Evolutionary conservation across 2,329 filamentous ascomycete species (phyloP).

Genomic region (Fusarium sp.): DNA sequence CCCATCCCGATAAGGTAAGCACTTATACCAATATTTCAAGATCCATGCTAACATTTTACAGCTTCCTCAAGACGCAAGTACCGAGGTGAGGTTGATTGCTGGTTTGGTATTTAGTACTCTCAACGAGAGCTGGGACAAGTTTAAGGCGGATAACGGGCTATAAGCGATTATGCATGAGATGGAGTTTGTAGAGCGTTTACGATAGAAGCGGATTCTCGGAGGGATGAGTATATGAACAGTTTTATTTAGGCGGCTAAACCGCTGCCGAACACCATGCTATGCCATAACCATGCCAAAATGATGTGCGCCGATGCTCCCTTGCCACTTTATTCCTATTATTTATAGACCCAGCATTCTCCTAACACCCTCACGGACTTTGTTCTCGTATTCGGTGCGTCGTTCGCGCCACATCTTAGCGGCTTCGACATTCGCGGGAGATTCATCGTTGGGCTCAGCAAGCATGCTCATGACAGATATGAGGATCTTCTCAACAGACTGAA

Average conservation of each 20-base stretch:
- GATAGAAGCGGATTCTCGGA: constrained; percentile 38
- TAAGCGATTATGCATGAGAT: constrained; percentile 49
- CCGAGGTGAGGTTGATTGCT: constrained; percentile 73
- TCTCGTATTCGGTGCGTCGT: constrained; percentile 83
- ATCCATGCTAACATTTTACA: constrained; percentile 46
- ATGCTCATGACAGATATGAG: constrained; percentile 98
- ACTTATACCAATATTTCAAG: background rate
- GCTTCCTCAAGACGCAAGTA: constrained; percentile 72
- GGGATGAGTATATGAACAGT: constrained; percentile 40
- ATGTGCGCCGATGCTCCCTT: constrained; percentile 42
- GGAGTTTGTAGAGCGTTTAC: constrained; percentile 45
- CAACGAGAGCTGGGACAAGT: constrained; percentile 80
- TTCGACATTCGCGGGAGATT: constrained; percentile 95
- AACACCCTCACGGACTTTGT: constrained; percentile 84
- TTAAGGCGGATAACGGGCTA: constrained; percentile 75
- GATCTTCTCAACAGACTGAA: constrained; percentile 98
- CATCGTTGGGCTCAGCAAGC: constrained; percentile 95
- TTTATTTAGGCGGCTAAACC: constrained; percentile 37
- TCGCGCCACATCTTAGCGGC: constrained; percentile 97
- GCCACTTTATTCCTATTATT: constrained; percentile 5
- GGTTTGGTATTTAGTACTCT: constrained; percentile 73
- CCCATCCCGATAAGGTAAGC: constrained; percentile 96
- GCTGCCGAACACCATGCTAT: constrained; percentile 46
- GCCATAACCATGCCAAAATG: constrained; percentile 30
- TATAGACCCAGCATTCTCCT: constrained; percentile 80